These are phyloP conservation scores for Chenopodium album DNA, from an alignment of 148 eudicot species.

Conservation along the genomic window DNA sequence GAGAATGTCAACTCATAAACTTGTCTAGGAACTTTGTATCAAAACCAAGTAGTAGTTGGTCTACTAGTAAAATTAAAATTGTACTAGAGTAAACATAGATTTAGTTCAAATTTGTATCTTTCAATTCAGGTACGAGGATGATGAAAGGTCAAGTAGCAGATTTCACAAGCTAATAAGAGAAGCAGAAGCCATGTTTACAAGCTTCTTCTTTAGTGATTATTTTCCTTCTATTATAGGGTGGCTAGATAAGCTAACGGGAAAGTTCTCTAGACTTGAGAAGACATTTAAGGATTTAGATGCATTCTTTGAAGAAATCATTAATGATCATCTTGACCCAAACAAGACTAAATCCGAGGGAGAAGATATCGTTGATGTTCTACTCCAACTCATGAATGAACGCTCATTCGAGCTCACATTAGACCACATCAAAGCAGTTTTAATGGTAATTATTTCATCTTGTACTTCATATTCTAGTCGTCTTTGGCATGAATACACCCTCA, in stretches of 20 bases:
- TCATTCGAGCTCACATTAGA: slow-evolving; percentile 32
- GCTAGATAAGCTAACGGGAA: slow-evolving; percentile 29
- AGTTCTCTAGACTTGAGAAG: slow-evolving; percentile 22
- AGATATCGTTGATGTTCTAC: slow-evolving; percentile 36
- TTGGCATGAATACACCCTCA: background rate
- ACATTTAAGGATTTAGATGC: slow-evolving; percentile 20
- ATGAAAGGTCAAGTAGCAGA: background rate
- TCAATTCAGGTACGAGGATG: slow-evolving; percentile 20
- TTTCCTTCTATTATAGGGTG: slow-evolving; percentile 29
- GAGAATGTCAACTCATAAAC: too few species aligned
- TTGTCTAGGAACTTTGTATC: too few species aligned
- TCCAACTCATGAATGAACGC: slow-evolving; percentile 20
- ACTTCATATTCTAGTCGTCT: background rate
- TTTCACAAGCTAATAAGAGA: slow-evolving; percentile 26
- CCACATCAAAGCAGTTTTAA: slow-evolving; percentile 36
- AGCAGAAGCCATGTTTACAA: slow-evolving; percentile 11
- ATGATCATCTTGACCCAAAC: slow-evolving; percentile 23
- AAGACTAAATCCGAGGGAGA: slow-evolving; percentile 14
- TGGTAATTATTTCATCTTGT: slow-evolving; percentile 25
- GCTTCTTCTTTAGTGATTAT: slow-evolving; percentile 28
- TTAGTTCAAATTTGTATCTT: background rate
- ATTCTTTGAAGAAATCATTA: slow-evolving; percentile 31
- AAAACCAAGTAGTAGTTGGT: too few species aligned
- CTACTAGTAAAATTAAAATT: too few species aligned
- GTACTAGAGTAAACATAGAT: too few species aligned